Evolutionary conservation across 345 rosid species (phyloP).

Genomic region (Eucalyptus regnans): DNA sequence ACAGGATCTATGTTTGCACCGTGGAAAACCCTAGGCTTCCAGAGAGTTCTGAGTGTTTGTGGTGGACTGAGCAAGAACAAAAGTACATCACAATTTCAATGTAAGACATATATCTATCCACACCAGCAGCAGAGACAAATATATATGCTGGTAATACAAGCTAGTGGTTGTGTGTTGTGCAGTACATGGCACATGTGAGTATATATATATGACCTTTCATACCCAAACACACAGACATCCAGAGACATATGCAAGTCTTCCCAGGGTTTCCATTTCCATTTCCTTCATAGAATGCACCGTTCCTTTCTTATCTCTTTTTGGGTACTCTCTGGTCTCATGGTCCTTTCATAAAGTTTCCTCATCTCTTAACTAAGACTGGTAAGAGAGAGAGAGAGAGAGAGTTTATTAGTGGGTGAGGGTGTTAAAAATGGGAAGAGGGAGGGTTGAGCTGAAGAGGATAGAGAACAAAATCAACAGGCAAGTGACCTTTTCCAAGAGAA

Average conservation of each 20-base stretch:
- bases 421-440: constrained; percentile 47
- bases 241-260: background rate
- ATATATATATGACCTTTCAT: background rate
- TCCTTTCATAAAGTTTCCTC: constrained; percentile 2
- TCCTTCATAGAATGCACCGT: background rate
- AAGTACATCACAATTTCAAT: background rate
- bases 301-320: background rate
- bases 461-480: constrained; percentile 65
- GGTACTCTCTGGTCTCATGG: background rate
- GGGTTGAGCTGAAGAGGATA: constrained; percentile 53
- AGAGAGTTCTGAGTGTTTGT: background rate
- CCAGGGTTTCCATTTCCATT: background rate
- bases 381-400: background rate
- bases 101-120: background rate
- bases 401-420: background rate
- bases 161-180: background rate
- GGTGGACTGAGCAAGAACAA: background rate
- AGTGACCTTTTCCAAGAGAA: constrained; percentile 57
- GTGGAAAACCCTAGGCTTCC: background rate
- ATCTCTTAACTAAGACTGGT: constrained; percentile 19
- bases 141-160: background rate
- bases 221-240: background rate
- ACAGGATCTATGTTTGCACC: background rate
- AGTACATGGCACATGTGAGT: background rate
- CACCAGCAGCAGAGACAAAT: background rate